Base-by-base conservation (phyloP, 2,329 filamentous ascomycete genomes). In the Tolypocladium cylindrosporum region DNA sequence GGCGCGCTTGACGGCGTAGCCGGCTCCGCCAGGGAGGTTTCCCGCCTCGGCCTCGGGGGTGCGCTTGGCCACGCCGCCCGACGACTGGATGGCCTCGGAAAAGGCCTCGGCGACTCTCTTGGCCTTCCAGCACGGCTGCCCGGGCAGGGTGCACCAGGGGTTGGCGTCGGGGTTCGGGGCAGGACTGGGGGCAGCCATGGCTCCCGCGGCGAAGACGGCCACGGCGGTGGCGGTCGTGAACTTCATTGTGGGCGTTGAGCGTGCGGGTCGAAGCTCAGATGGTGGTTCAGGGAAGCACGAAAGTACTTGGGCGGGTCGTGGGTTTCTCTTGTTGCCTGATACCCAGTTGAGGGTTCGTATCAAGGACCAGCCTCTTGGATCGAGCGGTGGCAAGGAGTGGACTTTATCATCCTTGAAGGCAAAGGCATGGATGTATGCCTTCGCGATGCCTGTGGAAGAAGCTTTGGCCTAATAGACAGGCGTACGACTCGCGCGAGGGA, bases 1-100 rank as follows among this genome's bases (percentile, higher is more conserved):
- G 60, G 71, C 67, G 58, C 72, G 67, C 62, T 71, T 69, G 63
- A 74, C 74, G 57, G 72, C 61, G 67, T 69, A 71, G 58, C 74
- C 72, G 56, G 69, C 66, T 39, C 68, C 67, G 43, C 69, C 69
- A 60, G 71, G 67, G 62, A 71, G 67, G 65, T 70, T 68, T 63
- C 67, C 69, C 61, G 62, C 59, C 40, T 66, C 62, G 40, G 66
- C 67, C 16, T 65, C 63, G 42, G 64, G 56, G 31, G 59, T 57
- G 51, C 72, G 71, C 36, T 66, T 60, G 41, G 64, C 53, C 50
- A 72, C 58, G 27, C 61, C 58, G 27, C 64, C 66, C 27, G 62
- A 63, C 27, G 66, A 53, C 42, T 54, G 53, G 60, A 73, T 58
- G 56, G 70, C 64, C 14, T 55, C 41, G 21, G 56, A 39, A 14